phyloP scores from a whole-genome alignment of 1,284 basidiomycete species.

The Cutaneotrichosporon curvatum region DNA sequence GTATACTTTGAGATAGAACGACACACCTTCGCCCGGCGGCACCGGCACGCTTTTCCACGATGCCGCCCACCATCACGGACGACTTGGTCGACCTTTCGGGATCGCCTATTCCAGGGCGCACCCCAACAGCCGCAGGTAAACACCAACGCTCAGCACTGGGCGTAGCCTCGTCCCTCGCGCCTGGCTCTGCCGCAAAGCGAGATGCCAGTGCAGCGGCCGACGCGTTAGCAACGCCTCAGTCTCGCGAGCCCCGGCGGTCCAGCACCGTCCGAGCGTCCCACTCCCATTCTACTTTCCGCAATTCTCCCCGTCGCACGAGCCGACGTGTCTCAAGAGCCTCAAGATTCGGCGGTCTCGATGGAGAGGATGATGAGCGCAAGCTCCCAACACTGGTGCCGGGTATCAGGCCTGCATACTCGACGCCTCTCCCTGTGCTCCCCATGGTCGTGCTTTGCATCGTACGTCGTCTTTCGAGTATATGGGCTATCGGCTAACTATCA shows the following conservation, averaged over 20 bases:
- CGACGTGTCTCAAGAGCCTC: background rate
- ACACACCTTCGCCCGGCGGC: too few relatives aligned
- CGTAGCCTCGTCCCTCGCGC: background rate
- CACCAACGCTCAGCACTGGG: background rate
- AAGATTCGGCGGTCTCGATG: background rate
- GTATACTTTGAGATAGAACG: too few relatives aligned
- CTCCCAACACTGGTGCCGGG: slow-evolving; percentile 43
- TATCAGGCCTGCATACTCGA: slow-evolving; percentile 49
- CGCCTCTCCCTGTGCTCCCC: slow-evolving; percentile 75
- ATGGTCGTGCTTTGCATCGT: slow-evolving; percentile 89
- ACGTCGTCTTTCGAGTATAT: slow-evolving; percentile 33
- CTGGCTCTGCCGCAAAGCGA: background rate
- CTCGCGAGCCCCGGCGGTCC: slow-evolving; percentile 2
- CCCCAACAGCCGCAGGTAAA: background rate
- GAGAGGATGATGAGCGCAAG: slow-evolving; percentile 33
- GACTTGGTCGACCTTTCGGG: too few relatives aligned
- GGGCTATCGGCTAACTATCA: slow-evolving; percentile 1
- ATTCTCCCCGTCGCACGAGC: slow-evolving; percentile 2
- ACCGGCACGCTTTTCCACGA: too few relatives aligned
- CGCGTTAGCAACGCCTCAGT: slow-evolving; percentile 1
- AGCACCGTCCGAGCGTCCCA: slow-evolving; percentile 7
- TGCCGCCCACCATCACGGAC: too few relatives aligned
- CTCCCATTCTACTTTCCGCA: slow-evolving; percentile 11
- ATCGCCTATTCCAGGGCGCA: background rate
- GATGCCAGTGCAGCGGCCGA: background rate